Base-by-base conservation (phyloP, 306 rosid species). In the Cicer arietinum region DNA sequence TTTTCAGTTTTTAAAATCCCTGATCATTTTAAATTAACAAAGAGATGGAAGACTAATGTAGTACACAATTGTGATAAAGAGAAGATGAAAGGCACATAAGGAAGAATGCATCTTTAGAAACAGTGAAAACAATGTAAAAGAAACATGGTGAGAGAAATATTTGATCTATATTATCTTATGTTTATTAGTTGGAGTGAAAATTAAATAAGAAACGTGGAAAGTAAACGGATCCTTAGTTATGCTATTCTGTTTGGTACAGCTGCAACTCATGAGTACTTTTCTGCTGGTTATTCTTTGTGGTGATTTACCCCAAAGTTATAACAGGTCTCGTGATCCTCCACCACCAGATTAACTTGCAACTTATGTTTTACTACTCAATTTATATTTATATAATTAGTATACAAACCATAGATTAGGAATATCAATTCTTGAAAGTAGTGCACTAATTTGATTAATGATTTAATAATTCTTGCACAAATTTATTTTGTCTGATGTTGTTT, bases 301-400 rank as follows among this genome's bases (percentile, higher is more conserved):
- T 30, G 60, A 57, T 77, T 68, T 68, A 35, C 52, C 53, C 69
- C 17, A 5, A 17, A 35, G 44, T 16, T 67, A 42, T 2, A 75
- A 20, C 66, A 54, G 51, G 39, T 57, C 44, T 69, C 56, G n/a
- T 70, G 54, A 58, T 37, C 61, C 56, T 70, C 47, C 54, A 8
- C 16, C 65, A 25, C 71, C 57, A 50, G 66, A 53, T 70, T 70
- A 71, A 41, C 41, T 48, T 62, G 59, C 22, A 70, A 71, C 66
- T 61, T 45, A 48, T 12, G 62, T 56, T 13, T 0, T 58, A 8
- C 45, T 58, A 8, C 54, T 20, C 51, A 43, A 51, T 51, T 78
- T 12, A 71, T 54, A 48, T 46, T 78, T 44, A 71, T 54, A 40
- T 58, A 58, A 5, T 30, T 40, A 17, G 25, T 22, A 50, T 50